Evolutionary conservation across 1,284 basidiomycete species (phyloP), one percentile per base, ranked within the genome.

Genomic region (Flammula alnicola): DNA sequence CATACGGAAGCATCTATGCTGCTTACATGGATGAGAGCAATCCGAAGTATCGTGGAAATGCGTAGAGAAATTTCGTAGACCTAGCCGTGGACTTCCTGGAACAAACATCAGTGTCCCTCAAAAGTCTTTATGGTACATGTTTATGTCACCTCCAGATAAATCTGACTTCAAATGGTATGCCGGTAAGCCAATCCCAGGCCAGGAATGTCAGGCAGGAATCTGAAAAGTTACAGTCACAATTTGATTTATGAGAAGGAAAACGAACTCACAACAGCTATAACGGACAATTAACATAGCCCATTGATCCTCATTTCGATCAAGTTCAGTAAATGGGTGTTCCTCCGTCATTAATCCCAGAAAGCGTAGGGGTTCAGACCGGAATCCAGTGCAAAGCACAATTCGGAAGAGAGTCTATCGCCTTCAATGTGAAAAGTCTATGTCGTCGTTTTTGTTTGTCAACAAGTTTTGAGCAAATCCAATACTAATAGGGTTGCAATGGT

Each of bases 61-160:
- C 22, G 36, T 46, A 46, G 7, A 46, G 9, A 1, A 46, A 26
- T 14, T 26, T 16, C 5, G 36, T 29, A 14, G 14, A 20, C 5
- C 25, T 20, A 9, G 27, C 9, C 8, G 44, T 46, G 12, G 33
- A 26, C 16, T 39, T 46, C 14, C 35, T 39, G 33, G n/a, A n/a
- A n/a, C n/a, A n/a, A n/a, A n/a, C n/a, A n/a, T n/a, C n/a, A n/a
- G n/a, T n/a, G n/a, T n/a, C n/a, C n/a, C n/a, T n/a, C n/a, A n/a
- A 1, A 11, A 5, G 31, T 20, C 8, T 26, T 27, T 11, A 14
- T 10, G 3, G 17, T 27, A 17, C 35, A 19, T 17, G 5, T 19
- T 35, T 26, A n/a, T n/a, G n/a, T n/a, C 4, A 46, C 44, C 36
- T 27, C 44, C 44, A 46, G 16, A 46, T 46, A 8, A 22, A 5